These are phyloP conservation scores for Rickenella mellea DNA, from an alignment of 768 basidiomycete species.

Conservation along the genomic window DNA sequence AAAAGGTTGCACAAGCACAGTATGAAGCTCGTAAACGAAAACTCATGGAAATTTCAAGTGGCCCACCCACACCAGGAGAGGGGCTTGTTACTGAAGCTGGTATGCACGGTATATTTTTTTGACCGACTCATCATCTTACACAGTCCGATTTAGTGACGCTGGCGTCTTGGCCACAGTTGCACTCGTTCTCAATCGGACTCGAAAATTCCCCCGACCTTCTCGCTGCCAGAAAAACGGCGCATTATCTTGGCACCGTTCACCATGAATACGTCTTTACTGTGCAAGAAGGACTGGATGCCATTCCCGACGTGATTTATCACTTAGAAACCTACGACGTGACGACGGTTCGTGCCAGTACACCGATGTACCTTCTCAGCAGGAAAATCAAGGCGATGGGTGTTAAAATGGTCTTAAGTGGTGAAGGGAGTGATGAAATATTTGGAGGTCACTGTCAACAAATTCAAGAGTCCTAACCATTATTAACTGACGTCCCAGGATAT, in stretches of 20 bases:
- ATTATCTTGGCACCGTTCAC: slow-evolving; percentile 88
- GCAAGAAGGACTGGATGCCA: slow-evolving; percentile 93
- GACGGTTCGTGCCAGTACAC: slow-evolving; percentile 93
- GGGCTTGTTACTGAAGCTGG: slow-evolving; percentile 23
- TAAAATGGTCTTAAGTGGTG: slow-evolving; percentile 98
- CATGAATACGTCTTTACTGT: slow-evolving; percentile 98
- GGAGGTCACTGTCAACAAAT: slow-evolving; percentile 49
- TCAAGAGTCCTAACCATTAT: background rate
- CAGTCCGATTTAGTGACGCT: slow-evolving; percentile 44
- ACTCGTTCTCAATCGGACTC: slow-evolving; percentile 95
- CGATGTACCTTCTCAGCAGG: slow-evolving; percentile 96
- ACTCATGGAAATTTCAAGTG: slow-evolving; percentile 41
- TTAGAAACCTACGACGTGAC: slow-evolving; percentile 99
- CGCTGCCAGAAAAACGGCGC: slow-evolving; percentile 89
- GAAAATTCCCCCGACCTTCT: slow-evolving; percentile 91
- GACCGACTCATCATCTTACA: background rate
- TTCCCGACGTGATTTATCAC: slow-evolving; percentile 96
- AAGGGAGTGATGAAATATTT: slow-evolving; percentile 95
- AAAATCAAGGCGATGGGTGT: slow-evolving; percentile 99
- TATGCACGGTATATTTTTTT: slow-evolving; percentile 40
- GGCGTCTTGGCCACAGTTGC: slow-evolving; percentile 88
- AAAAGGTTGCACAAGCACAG: slow-evolving; percentile 78
- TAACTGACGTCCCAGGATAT: slow-evolving; percentile 52
- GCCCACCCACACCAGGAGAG: slow-evolving; percentile 44
- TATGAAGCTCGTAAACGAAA: slow-evolving; percentile 59